These are phyloP conservation scores for Fusarium kyushuense DNA, from an alignment of 2,329 filamentous ascomycete genomes.

Conservation along the genomic window DNA sequence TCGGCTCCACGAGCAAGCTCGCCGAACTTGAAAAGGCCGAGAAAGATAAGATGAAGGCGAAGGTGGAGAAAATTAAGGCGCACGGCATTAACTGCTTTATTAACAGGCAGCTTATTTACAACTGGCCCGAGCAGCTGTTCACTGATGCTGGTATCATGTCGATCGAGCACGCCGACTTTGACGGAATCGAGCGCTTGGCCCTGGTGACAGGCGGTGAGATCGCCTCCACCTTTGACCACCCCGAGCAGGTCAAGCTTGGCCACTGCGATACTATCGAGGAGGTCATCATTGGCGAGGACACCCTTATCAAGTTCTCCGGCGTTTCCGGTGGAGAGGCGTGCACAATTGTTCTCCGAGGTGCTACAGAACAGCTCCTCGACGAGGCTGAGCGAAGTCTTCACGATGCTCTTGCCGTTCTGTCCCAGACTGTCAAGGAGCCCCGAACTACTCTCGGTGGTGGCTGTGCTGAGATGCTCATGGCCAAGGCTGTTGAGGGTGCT, in stretches of 20 bases:
- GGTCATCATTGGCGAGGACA: constrained; percentile 98
- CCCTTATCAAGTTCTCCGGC: constrained; percentile 95
- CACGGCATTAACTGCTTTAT: constrained; percentile 99
- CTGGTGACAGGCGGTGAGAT: constrained; percentile 98
- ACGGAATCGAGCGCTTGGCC: constrained; percentile 94
- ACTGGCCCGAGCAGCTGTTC: constrained; percentile 99
- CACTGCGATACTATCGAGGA: constrained; percentile 97
- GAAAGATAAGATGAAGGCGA: constrained; percentile 99
- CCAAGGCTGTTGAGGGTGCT: constrained; percentile 94
- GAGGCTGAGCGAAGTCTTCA: constrained; percentile 97
- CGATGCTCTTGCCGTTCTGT: constrained; percentile 94
- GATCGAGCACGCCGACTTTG: constrained; percentile 99
- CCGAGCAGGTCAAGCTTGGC: constrained; percentile 95
- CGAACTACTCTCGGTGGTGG: constrained; percentile 94
- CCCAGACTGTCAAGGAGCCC: constrained; percentile 95
- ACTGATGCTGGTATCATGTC: constrained; percentile 97
- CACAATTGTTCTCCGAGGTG: constrained; percentile 95
- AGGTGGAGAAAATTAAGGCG: constrained; percentile 98
- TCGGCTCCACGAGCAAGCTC: constrained; percentile 93
- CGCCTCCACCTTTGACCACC: constrained; percentile 96
- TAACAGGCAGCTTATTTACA: constrained; percentile 99
- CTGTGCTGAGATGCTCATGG: constrained; percentile 99
- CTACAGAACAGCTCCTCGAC: constrained; percentile 95
- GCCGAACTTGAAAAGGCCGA: constrained; percentile 99
- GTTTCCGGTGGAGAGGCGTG: constrained; percentile 94